These are phyloP conservation scores for Hanseniaspora valbyensis DNA, from an alignment of 805 yeast genomes.

Conservation along the genomic window DNA sequence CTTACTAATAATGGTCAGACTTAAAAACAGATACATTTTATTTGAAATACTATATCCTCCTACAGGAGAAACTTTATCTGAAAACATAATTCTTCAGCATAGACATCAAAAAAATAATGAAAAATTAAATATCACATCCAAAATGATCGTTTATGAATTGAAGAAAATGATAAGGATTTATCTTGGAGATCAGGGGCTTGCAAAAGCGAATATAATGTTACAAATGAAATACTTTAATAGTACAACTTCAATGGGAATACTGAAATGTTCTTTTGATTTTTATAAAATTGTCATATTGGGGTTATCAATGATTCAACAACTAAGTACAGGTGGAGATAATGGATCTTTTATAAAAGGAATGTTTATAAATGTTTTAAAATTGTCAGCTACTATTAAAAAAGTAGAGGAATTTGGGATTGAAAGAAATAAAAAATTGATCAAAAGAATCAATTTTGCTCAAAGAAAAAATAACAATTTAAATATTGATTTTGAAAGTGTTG, in stretches of 20 bases:
- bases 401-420: slow-evolving; percentile 61
- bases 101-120: slow-evolving; percentile 45
- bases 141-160: slow-evolving; percentile 42
- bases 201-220: slow-evolving; percentile 48
- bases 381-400: slow-evolving; percentile 80
- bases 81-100: slow-evolving; percentile 26
- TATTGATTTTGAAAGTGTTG: neutral
- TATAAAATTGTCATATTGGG: slow-evolving; percentile 57
- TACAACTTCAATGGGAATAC: slow-evolving; percentile 71
- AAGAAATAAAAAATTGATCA: slow-evolving; percentile 33
- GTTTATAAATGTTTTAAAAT: slow-evolving; percentile 46
- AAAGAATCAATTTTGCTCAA: slow-evolving; percentile 9
- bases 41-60: slow-evolving; percentile 66
- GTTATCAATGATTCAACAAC: slow-evolving; percentile 40
- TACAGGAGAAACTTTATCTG: slow-evolving; percentile 21
- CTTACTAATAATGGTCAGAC: slow-evolving; percentile 63
- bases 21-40: slow-evolving; percentile 72
- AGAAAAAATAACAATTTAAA: slow-evolving; percentile 3
- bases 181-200: slow-evolving; percentile 73
- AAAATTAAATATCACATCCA: slow-evolving; percentile 34
- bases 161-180: slow-evolving; percentile 46
- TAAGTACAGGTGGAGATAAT: neutral
- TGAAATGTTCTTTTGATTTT: slow-evolving; percentile 62
- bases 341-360: neutral
- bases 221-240: slow-evolving; percentile 70